These are phyloP conservation scores for Zymoseptoria pseudotritici DNA, from an alignment of 2,329 filamentous ascomycete species.

Conservation along the genomic window DNA sequence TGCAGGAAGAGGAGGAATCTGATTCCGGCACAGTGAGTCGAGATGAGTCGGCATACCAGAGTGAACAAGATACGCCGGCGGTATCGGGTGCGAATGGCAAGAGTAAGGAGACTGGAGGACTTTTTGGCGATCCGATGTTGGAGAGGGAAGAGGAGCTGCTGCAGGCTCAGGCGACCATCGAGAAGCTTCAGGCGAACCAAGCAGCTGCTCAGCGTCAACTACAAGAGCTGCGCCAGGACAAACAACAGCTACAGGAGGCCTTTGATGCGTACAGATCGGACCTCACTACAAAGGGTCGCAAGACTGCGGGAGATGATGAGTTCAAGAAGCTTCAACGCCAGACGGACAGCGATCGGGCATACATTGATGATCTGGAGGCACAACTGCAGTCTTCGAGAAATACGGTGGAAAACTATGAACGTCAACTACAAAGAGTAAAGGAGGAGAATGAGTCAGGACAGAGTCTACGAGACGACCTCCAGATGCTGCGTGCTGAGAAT, in stretches of 20 bases:
- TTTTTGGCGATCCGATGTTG: conserved; percentile 37
- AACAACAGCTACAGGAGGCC: conserved; percentile 41
- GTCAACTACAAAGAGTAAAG: conserved; percentile 38
- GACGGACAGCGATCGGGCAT: conserved; percentile 39
- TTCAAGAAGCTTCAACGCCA: conserved; percentile 38
- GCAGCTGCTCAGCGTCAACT: conserved; percentile 36
- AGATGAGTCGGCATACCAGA: conserved; percentile 26
- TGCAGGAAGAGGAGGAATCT: conserved; percentile 25
- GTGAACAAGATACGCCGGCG: conserved; percentile 22
- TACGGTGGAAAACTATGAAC: conserved; percentile 39
- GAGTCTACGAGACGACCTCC: conserved; percentile 45
- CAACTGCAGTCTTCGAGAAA: conserved; percentile 40
- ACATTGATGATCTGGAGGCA: conserved; percentile 43
- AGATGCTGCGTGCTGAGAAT: conserved; percentile 41
- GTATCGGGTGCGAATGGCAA: conserved; percentile 13
- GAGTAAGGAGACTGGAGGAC: conserved; percentile 12
- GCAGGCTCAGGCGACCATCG: conserved; percentile 41
- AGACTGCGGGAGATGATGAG: conserved; percentile 34
- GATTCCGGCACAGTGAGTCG: conserved; percentile 15
- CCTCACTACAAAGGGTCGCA: conserved; percentile 35
- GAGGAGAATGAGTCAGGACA: conserved; percentile 39
- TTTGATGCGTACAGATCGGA: conserved; percentile 41
- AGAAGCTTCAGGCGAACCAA: conserved; percentile 36
- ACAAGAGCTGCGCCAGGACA: conserved; percentile 34
- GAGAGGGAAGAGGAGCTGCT: conserved; percentile 45